phyloP scores from a whole-genome alignment of 495 filamentous ascomycete species.

The Tuber calosporum region DNA sequence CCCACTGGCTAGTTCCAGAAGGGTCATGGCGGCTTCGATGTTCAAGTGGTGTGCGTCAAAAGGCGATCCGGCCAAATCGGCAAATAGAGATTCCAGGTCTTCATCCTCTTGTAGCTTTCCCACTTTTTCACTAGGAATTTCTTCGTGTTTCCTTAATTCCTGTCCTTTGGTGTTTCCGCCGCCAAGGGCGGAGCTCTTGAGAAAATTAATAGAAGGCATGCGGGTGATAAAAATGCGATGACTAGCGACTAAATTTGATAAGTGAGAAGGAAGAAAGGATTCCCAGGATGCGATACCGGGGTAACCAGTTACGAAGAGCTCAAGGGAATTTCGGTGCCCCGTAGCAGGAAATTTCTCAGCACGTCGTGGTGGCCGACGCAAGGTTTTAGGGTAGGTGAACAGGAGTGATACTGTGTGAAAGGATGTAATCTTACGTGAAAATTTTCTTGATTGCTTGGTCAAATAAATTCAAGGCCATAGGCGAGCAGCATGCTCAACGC shows the following conservation, averaged over 20 bases:
- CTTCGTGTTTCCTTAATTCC: neutral
- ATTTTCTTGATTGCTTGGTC: neutral
- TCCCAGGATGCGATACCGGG: neutral
- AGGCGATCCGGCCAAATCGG: neutral
- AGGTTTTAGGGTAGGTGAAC: neutral
- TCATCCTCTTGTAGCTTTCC: neutral
- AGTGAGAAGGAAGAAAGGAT: neutral
- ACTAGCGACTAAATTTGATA: neutral
- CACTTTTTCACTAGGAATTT: neutral
- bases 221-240: neutral
- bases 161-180: neutral
- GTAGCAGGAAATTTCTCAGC: neutral
- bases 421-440: neutral
- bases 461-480: neutral
- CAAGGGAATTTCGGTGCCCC: neutral
- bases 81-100: neutral
- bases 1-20: neutral
- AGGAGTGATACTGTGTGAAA: neutral
- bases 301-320: neutral
- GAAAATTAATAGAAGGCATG: neutral
- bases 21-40: neutral
- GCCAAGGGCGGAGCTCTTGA: neutral
- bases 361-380: neutral
- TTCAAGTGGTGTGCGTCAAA: neutral
- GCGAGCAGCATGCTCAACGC: neutral